Conservation (phyloP, 2,329 filamentous ascomycete species). For the Cryphonectria naterciae region DNA sequence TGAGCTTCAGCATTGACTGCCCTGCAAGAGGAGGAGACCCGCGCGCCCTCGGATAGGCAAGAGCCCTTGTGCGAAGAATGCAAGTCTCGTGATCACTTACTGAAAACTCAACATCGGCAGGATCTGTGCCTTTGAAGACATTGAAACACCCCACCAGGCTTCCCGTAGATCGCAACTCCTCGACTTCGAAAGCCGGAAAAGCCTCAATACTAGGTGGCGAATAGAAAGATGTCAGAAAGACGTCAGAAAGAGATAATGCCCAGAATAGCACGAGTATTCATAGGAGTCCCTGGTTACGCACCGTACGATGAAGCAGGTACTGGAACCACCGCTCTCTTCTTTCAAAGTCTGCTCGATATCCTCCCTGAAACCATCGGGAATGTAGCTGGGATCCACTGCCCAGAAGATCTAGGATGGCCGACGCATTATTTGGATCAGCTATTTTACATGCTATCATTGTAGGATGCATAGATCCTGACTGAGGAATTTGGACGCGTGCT, state of each 20-base stretch:
- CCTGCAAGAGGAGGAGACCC: background rate
- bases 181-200: background rate
- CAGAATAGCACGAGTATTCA: too few relatives aligned
- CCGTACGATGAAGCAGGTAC: slow-evolving; percentile 19
- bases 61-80: too few relatives aligned
- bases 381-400: slow-evolving; percentile 12
- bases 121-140: slow-evolving; percentile 3
- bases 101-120: slow-evolving; percentile 1
- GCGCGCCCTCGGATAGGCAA: background rate
- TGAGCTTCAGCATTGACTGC: background rate
- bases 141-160: slow-evolving; percentile 2
- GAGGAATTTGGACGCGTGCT: background rate
- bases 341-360: slow-evolving; percentile 10
- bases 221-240: background rate
- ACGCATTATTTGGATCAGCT: background rate
- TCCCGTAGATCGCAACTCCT: background rate
- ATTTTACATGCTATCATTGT: too few relatives aligned
- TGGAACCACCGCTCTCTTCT: background rate
- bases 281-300: background rate
- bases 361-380: background rate
- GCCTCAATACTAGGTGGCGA: slow-evolving; percentile 3
- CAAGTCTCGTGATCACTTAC: background rate
- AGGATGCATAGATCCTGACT: background rate
- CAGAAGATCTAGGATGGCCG: slow-evolving; percentile 14
- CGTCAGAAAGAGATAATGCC: background rate